Percentiles rank a stretch among this genome's conserved stretches.
These are phyloP conservation scores for Exophiala alcalophila DNA, from an alignment of 2,329 filamentous ascomycete species.

Conservation along the genomic window DNA sequence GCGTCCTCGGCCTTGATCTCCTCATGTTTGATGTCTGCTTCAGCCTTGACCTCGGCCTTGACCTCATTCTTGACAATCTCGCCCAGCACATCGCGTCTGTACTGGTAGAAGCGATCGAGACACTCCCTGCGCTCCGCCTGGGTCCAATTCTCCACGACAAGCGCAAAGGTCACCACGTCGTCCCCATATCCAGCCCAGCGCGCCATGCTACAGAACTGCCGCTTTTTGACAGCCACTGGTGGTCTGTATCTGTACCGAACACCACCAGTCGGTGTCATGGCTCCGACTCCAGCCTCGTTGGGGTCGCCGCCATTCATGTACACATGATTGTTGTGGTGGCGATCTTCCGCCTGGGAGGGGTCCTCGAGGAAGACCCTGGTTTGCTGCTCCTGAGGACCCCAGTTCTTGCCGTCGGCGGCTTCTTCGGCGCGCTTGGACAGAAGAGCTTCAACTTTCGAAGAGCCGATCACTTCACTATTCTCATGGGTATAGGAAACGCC, in stretches of 20 bases:
- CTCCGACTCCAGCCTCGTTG: neutral
- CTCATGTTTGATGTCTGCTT: conserved; percentile 3
- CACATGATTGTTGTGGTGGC: neutral
- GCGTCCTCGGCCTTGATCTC: conserved; percentile 4
- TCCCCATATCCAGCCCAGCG: conserved; percentile 67
- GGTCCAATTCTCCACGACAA: conserved; percentile 87
- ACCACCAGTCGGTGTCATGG: conserved; percentile 34
- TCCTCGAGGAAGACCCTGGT: conserved; percentile 27
- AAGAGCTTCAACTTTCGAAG: conserved; percentile 84
- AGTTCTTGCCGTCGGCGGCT: conserved; percentile 19
- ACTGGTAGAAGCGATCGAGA: conserved; percentile 75
- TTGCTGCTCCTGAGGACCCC: conserved; percentile 23
- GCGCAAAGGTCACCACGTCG: conserved; percentile 76
- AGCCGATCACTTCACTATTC: conserved; percentile 90
- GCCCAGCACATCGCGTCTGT: conserved; percentile 55
- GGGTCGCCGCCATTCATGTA: conserved; percentile 7
- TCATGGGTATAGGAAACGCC: conserved; percentile 96
- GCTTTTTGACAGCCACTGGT: conserved; percentile 66
- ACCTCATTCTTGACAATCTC: conserved; percentile 9
- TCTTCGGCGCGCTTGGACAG: conserved; percentile 72
- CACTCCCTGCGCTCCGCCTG: conserved; percentile 75
- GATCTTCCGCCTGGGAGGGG: conserved; percentile 7
- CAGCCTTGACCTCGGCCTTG: neutral
- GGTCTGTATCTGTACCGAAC: conserved; percentile 66
- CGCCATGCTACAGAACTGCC: conserved; percentile 92